Base-by-base conservation (phyloP, 768 basidiomycete species). In the Suillus plorans region DNA sequence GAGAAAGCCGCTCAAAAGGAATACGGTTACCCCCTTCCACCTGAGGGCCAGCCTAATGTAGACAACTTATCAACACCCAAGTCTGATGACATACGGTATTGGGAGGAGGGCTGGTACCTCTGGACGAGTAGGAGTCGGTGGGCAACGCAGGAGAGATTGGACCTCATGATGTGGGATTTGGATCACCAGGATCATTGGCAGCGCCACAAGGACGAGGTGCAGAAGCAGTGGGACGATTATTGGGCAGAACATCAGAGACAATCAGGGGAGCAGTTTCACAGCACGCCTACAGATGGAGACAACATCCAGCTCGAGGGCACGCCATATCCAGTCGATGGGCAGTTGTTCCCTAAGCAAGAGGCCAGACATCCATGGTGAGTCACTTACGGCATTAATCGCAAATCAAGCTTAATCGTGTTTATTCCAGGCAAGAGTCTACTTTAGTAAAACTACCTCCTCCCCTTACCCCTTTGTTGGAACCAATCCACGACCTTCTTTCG, bases 61-160 rank as follows among this genome's bases (percentile, higher is more conserved):
- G 69, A 61, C 49, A 67, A 10, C 61, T 52, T 20, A 59, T 57
- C 66, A 66, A 49, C 65, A 37, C 36, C 74, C 6, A 68, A 70
- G 28, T 75, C 64, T 64, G 76, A 66, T 45, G 78, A 83, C 25
- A 79, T 78, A 49, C 86, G 83, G 67, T 82, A 84, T 69, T 93
- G 91, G 91, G 82, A 90, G 63, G 85, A 87, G 69, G 90, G 91
- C 5, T 89, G 84, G 83, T 93, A 93, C 70, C 69, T 93, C 49
- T 92, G 90, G 89, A 82, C 85, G 60, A 84, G 84, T 18, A 80
- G 79, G 62, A 86, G 81, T 58, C 79, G 81, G 57, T 80, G 79
- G 72, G 85, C 82, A 13, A 80, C 83, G 9, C 79, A 82, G 67
- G 84, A 88, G 71, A 86, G 85, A 69, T 74, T 87, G 59, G 76